Base-by-base conservation (phyloP, 2,329 filamentous ascomycete genomes). In the Corynespora cassiicola region DNA sequence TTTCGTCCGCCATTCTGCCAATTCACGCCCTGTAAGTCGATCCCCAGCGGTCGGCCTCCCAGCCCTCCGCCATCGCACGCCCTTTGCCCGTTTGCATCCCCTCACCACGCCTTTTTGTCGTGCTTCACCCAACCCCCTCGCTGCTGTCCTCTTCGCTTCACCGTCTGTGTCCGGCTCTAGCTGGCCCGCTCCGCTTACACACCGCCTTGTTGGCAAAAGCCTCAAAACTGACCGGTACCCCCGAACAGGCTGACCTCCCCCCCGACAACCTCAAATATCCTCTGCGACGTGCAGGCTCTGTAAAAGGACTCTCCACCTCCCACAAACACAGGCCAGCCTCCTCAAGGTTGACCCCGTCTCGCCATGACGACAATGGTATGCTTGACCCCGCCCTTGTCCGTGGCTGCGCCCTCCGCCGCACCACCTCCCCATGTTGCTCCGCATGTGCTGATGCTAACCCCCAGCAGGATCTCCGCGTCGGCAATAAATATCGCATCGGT, bases 401-500 rank as follows among this genome's bases (percentile, higher is more conserved):
- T 46, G 43, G 43, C 42, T 33, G 34, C 37, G 26, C 33, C 27
- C 27, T 34, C 45, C 28, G 38, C 41, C 32, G 31, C 43, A 37
- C 42, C 42, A 35, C 20, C 37, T 33, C 36, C 43, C 33, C 45
- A 36, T 45, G 41, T n/a, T n/a, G n/a, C n/a, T n/a, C n/a, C n/a
- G n/a, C n/a, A n/a, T n/a, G n/a, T n/a, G 42, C 39, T 37, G 41
- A 39, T 48, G 50, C 62, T 66, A 47, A 65, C 61, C 43, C n/a
- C 22, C 44, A 26, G 18, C 63, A 97, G 92, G 94, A 99, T 84
- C 85, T 99, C 65, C 90, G 94, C 68, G 94, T 99, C 75, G 94
- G 94, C 75, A 97, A 97, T 74, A 97, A 99, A 71, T 99, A 99
- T 84, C 90, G 94, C 63, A 97, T 99, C 73, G 94, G 94, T 71